These are phyloP conservation scores for Yamadazyma paraphyllophila DNA, from an alignment of 805 yeast species.

Conservation along the genomic window DNA sequence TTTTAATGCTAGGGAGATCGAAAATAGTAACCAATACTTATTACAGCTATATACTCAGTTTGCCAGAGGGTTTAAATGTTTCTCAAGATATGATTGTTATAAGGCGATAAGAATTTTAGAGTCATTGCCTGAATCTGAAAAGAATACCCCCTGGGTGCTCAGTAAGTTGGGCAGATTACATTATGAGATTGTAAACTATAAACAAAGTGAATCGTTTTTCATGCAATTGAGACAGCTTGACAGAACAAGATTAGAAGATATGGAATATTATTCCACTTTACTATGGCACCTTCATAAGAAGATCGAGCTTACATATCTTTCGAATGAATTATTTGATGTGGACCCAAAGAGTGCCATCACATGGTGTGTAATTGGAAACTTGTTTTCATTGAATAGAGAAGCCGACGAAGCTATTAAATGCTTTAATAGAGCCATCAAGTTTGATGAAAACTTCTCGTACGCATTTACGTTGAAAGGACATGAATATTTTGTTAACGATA, in stretches of 20 bases:
- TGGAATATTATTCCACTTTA: constrained; percentile 88
- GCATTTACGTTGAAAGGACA: constrained; percentile 94
- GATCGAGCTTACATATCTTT: constrained; percentile 72
- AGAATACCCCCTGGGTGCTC: constrained; percentile 80
- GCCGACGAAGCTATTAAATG: constrained; percentile 88
- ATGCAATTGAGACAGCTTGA: constrained; percentile 62
- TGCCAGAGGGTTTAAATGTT: constrained; percentile 61
- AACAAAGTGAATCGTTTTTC: constrained; percentile 67
- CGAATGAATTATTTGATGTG: constrained; percentile 73
- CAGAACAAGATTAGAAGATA: constrained; percentile 76
- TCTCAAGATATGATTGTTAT: constrained; percentile 69
- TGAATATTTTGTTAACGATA: constrained; percentile 83
- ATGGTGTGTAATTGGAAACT: constrained; percentile 90
- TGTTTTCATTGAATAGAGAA: constrained; percentile 78
- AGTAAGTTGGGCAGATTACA: constrained; percentile 77
- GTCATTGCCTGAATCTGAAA: constrained; percentile 59
- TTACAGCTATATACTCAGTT: constrained; percentile 49
- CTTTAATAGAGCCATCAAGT: constrained; percentile 71
- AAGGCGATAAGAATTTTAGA: constrained; percentile 72
- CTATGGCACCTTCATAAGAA: constrained; percentile 91
- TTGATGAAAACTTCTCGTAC: constrained; percentile 72
- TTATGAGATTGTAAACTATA: constrained; percentile 85
- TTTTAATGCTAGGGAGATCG: constrained; percentile 22
- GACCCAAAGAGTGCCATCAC: constrained; percentile 72
- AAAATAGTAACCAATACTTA: constrained; percentile 40